A percentile compares a stretch with the other conserved stretches of the same genome.
Conservation (phyloP, 192 early-diverging fungal genomes). For the Coemansia sp. region DNA sequence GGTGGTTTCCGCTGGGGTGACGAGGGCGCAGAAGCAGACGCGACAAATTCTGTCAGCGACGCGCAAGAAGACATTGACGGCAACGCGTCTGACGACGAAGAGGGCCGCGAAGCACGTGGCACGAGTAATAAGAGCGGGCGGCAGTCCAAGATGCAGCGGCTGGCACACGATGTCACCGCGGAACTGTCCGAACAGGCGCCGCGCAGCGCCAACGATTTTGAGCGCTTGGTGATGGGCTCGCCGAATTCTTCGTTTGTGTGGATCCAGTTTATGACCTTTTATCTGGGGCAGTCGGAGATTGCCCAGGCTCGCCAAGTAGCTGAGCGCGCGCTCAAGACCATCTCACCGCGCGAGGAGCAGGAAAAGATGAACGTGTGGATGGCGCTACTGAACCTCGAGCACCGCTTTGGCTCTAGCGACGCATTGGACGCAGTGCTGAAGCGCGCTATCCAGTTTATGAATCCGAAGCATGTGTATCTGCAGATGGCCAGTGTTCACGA, state of each 20-base stretch:
- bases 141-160: constrained; percentile 62
- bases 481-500: constrained; percentile 90
- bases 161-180: constrained; percentile 67
- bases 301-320: constrained; percentile 89
- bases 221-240: constrained; percentile 87
- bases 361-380: constrained; percentile 99
- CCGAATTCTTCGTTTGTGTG: constrained; percentile 96
- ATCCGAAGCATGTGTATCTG: constrained; percentile 86
- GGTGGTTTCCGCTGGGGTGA: constrained; percentile 58
- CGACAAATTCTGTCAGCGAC: constrained; percentile 11
- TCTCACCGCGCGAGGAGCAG: constrained; percentile 86
- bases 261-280: constrained; percentile 99
- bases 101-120: constrained; percentile 15
- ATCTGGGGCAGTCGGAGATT: constrained; percentile 89
- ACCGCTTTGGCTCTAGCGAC: constrained; percentile 85
- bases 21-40: constrained; percentile 38
- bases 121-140: constrained; percentile 35
- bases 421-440: constrained; percentile 80
- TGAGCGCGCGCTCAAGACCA: constrained; percentile 91
- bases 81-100: constrained; percentile 58
- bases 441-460: constrained; percentile 78
- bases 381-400: constrained; percentile 92
- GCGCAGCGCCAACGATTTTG: constrained; percentile 81
- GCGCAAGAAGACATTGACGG: constrained; percentile 33
- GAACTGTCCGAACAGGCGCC: constrained; percentile 69